These are phyloP conservation scores for Exophiala calicioides DNA, from an alignment of 2,329 filamentous ascomycete species.

Conservation along the genomic window DNA sequence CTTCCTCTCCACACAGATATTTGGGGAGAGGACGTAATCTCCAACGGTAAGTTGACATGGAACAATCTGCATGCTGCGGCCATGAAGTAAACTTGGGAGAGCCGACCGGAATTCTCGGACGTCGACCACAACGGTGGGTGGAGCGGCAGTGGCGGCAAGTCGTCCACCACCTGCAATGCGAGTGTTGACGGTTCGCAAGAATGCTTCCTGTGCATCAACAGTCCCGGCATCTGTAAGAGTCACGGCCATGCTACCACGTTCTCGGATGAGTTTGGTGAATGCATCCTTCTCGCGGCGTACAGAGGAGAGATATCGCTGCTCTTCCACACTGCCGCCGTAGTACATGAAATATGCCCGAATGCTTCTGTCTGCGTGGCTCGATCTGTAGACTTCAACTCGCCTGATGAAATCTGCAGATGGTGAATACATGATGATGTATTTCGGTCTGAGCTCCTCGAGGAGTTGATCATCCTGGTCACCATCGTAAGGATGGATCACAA, in stretches of 20 bases:
- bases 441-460: conserved; percentile 89
- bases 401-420: conserved; percentile 93
- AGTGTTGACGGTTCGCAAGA: conserved; percentile 93
- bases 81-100: conserved; percentile 86
- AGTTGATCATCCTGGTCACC: conserved; percentile 95
- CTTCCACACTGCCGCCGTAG: conserved; percentile 91
- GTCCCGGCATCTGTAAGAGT: conserved; percentile 73
- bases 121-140: conserved; percentile 89
- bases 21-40: conserved; percentile 90
- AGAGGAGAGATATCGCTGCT: conserved; percentile 85
- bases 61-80: conserved; percentile 80
- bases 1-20: conserved; percentile 93
- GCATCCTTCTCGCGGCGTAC: conserved; percentile 95
- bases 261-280: conserved; percentile 91
- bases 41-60: conserved; percentile 96
- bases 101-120: conserved; percentile 95
- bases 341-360: conserved; percentile 96
- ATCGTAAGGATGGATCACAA: conserved; percentile 90
- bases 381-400: conserved; percentile 91
- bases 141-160: conserved; percentile 77
- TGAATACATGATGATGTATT: conserved; percentile 98
- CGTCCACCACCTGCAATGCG: conserved; percentile 91
- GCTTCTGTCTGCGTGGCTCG: conserved; percentile 67
- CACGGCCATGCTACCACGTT: conserved; percentile 88
- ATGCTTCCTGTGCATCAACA: conserved; percentile 84